These are phyloP conservation scores for Xylaria nigripes DNA, from an alignment of 495 filamentous ascomycete genomes.

Conservation along the genomic window DNA sequence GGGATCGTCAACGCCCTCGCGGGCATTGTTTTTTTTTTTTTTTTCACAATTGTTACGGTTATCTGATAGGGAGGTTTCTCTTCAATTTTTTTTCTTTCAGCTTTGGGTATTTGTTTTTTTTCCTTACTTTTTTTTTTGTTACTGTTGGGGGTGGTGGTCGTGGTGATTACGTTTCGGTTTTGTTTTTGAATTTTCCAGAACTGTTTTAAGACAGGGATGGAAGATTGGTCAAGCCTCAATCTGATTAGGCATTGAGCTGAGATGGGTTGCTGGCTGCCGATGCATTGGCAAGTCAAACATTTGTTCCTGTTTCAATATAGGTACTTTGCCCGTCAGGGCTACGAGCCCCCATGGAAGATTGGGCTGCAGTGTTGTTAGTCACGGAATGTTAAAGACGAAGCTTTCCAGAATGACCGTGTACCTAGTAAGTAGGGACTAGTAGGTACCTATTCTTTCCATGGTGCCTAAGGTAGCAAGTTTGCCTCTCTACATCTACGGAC, in stretches of 20 bases:
- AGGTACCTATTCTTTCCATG: too few species aligned
- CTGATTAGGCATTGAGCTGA: background rate
- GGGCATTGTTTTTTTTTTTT: slow-evolving; percentile 1
- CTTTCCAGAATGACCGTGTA: background rate
- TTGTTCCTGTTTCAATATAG: background rate
- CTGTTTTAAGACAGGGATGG: background rate
- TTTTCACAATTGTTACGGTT: too few species aligned
- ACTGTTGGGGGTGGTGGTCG: too few species aligned
- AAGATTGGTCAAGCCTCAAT: background rate
- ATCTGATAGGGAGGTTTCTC: too few species aligned
- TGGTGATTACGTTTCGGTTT: background rate
- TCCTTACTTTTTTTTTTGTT: slow-evolving; percentile 1
- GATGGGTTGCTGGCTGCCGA: background rate
- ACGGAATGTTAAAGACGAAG: background rate
- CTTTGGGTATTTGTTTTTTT: background rate
- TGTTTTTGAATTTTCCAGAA: background rate
- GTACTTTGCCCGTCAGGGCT: background rate
- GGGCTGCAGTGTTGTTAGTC: background rate
- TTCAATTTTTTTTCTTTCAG: background rate
- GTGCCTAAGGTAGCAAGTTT: too few species aligned
- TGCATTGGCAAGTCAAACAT: slow-evolving; percentile 1
- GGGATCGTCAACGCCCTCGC: slow-evolving; percentile 8
- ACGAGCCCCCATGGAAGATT: background rate
- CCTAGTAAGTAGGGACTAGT: too few species aligned
- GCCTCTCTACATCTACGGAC: too few species aligned